These are phyloP conservation scores for Pyricularia sp. DNA, from an alignment of 2,329 filamentous ascomycete genomes.

Conservation along the genomic window DNA sequence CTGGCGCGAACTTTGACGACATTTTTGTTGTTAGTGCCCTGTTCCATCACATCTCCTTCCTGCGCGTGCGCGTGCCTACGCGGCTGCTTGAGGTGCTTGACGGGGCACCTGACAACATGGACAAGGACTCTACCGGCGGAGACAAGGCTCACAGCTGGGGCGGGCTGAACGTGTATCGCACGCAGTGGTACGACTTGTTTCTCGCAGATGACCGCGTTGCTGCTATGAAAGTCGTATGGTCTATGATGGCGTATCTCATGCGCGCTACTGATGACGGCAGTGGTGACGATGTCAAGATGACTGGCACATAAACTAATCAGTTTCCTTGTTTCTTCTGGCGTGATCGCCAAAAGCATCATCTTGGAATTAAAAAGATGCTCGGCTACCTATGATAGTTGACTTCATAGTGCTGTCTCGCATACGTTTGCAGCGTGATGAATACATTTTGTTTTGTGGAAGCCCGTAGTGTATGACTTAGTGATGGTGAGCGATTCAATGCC, in stretches of 20 bases:
- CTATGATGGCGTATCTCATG: slow-evolving; percentile 52
- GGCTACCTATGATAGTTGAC: not conserved
- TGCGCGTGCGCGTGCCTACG: slow-evolving; percentile 49
- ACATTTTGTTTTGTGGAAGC: not conserved
- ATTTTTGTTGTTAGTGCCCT: slow-evolving; percentile 51
- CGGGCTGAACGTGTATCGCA: slow-evolving; percentile 45
- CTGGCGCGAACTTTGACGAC: slow-evolving; percentile 44
- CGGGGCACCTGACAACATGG: slow-evolving; percentile 25
- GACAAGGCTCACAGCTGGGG: slow-evolving; percentile 35
- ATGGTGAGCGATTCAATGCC: no score
- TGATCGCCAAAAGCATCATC: not conserved
- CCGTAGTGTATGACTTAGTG: not conserved
- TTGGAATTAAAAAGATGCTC: not conserved
- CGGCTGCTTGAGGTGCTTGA: slow-evolving; percentile 42
- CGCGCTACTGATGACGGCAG: slow-evolving; percentile 24
- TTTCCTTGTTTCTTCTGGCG: not conserved
- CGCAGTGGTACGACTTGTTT: slow-evolving; percentile 54
- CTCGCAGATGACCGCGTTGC: slow-evolving; percentile 40
- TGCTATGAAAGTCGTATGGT: slow-evolving; percentile 49
- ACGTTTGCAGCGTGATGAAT: not conserved
- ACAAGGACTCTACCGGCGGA: slow-evolving; percentile 14
- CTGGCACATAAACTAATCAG: slow-evolving; percentile 2
- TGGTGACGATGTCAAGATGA: slow-evolving; percentile 7
- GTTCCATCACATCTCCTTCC: slow-evolving; percentile 51
- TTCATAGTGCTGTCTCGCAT: not conserved